A percentile compares a stretch with the other conserved stretches of the same genome.
phyloP scores from a whole-genome alignment of 371 early-diverging fungal species.

The Mycotypha africana region DNA sequence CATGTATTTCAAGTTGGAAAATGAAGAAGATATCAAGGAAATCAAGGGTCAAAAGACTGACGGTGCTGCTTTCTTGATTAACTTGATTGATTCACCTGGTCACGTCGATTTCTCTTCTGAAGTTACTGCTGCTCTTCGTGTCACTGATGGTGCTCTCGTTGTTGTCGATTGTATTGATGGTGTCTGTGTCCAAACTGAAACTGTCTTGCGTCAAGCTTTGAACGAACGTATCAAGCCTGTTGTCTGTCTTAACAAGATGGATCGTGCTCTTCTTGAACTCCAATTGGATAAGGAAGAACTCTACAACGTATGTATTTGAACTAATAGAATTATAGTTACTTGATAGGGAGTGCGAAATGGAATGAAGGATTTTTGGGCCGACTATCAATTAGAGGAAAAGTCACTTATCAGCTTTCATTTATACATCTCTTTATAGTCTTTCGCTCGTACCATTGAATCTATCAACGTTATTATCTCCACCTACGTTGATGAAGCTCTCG shows the following conservation, averaged over 20 bases:
- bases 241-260: constrained; percentile 99
- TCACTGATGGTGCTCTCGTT: constrained; percentile 99
- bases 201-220: constrained; percentile 99
- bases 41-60: constrained; percentile 86
- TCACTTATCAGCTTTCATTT: background rate
- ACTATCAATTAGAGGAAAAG: background rate
- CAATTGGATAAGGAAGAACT: constrained; percentile 95
- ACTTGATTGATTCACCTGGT: constrained; percentile 99
- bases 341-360: no score
- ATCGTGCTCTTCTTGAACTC: constrained; percentile 98
- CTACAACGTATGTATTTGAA: constrained; percentile 52
- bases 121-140: constrained; percentile 99
- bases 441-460: constrained; percentile 91
- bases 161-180: constrained; percentile 99
- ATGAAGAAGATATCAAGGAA: constrained; percentile 76
- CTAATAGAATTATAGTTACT: no score
- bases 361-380: no score
- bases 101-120: constrained; percentile 99
- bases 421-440: constrained; percentile 55
- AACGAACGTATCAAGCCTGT: constrained; percentile 99
- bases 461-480: constrained; percentile 68
- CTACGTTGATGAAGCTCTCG: constrained; percentile 39
- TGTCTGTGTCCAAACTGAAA: constrained; percentile 99
- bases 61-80: constrained; percentile 92
- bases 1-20: constrained; percentile 94